Evolutionary conservation across 2,329 filamentous ascomycete genomes (phyloP).

Genomic region (Apiospora sp.): DNA sequence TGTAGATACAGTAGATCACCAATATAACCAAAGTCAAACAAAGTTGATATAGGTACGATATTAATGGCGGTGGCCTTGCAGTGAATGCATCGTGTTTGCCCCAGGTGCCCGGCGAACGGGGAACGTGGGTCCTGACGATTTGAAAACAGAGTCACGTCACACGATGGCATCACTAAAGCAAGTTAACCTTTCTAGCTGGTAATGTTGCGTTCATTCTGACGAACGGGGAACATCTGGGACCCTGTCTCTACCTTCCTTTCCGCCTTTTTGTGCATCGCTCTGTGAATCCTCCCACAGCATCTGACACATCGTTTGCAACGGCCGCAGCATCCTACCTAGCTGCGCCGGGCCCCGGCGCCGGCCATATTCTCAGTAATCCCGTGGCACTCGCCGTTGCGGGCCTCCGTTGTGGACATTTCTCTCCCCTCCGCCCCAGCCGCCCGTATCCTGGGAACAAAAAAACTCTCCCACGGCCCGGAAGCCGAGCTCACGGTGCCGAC

Average conservation of each 20-base stretch:
- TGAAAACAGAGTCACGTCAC: not conserved
- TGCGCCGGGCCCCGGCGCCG: not conserved
- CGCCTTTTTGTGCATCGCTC: not conserved
- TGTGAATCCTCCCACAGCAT: not conserved
- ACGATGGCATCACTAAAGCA: not conserved
- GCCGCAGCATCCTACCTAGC: not conserved
- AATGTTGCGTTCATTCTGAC: not conserved
- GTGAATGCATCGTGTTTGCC: not conserved
- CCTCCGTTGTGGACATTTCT: not conserved
- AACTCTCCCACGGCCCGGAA: too few relatives aligned
- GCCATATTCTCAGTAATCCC: not conserved
- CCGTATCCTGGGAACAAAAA: too few relatives aligned
- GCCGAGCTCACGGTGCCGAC: too few relatives aligned
- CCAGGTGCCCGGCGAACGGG: not conserved
- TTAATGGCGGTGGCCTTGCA: not conserved
- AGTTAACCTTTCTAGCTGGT: not conserved
- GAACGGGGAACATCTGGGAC: rapidly evolving
- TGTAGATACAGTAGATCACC: not conserved
- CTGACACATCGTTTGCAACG: too few relatives aligned
- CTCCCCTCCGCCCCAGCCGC: too few relatives aligned
- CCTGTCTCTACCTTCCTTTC: not conserved
- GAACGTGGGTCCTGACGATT: not conserved
- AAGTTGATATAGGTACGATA: too few relatives aligned
- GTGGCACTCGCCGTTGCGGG: not conserved
- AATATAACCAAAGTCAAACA: not conserved